Conservation (phyloP, 1,284 basidiomycete genomes). For the Leccinum cinnamomeum region DNA sequence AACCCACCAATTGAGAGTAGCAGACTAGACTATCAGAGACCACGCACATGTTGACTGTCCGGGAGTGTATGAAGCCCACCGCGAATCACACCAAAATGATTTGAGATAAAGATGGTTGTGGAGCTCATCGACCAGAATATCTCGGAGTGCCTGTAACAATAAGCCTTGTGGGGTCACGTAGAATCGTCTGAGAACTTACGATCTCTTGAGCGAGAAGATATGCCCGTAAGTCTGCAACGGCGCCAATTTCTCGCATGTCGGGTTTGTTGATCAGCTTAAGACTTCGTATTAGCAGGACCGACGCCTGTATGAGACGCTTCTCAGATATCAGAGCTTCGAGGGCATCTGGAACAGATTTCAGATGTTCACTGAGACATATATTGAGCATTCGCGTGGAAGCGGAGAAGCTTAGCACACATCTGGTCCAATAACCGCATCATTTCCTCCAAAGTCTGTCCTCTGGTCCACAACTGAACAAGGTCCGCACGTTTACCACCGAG, state of each 20-base stretch:
- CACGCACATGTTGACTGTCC: constrained; percentile 76
- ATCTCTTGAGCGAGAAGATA: constrained; percentile 90
- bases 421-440: constrained; percentile 90
- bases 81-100: constrained; percentile 91
- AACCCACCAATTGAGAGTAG: constrained; percentile 11
- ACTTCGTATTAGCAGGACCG: constrained; percentile 85
- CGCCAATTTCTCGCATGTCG: constrained; percentile 94
- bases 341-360: constrained; percentile 90
- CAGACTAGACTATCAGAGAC: background rate
- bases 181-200: constrained; percentile 44
- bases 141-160: constrained; percentile 70
- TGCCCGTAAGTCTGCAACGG: constrained; percentile 83
- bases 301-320: constrained; percentile 89
- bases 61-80: constrained; percentile 85
- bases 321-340: constrained; percentile 95
- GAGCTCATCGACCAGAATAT: constrained; percentile 94
- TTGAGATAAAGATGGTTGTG: constrained; percentile 98
- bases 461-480: constrained; percentile 81
- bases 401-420: constrained; percentile 59
- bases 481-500: constrained; percentile 80
- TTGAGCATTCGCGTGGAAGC: constrained; percentile 11
- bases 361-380: constrained; percentile 64
- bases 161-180: constrained; percentile 2
- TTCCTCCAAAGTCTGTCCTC: constrained; percentile 83
- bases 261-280: constrained; percentile 89